Evolutionary conservation across 495 filamentous ascomycete species (phyloP), one percentile per base, ranked within the genome.

Genomic region (Glutinoglossum americanum): DNA sequence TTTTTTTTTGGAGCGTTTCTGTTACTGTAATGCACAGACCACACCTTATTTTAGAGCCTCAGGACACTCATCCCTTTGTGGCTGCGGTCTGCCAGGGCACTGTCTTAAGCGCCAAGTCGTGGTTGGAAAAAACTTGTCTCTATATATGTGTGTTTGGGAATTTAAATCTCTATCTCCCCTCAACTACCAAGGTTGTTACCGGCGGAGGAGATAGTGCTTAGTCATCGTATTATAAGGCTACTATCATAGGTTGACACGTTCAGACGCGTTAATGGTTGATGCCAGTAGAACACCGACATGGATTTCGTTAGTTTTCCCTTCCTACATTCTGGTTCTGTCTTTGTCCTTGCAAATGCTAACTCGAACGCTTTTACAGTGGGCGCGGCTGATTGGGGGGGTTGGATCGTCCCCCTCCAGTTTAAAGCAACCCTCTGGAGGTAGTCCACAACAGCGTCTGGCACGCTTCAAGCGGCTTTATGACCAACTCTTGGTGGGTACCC

Each of bases 391-490:
- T 70, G 88, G 87, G 67, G 86, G 87, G 65, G 83, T 80, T 61
- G 79, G 80, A 64, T 76, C 80, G 55, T 76, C 77, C 69, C 66
- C 59, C 63, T 66, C 69, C 68, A 77, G 69, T 63, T 78, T 68
- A 56, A 78, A 76, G 69, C 77, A 78, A 68, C 74, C 79, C 61
- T 72, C 79, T 49, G 73, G 81, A 37, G 81, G 81, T 63, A 83
- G 87, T 64, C 87, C 90, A 37, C 82, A 87, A 59, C 81, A 90
- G 67, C 85, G 93, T 62, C 79, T 94, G 65, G 80, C 83, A 62
- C 83, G 84, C 58, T 98, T 96, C 72, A 92, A 90, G 72, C 81
- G 85, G 65, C 78, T 84, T 62, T 94, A 90, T 70, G 81, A 84
- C 65, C 79, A 87, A 65, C 74, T 94, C 23, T 74, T 94, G 73